Conservation (phyloP, 139 green algal genomes). For the Trebouxia sp. region DNA sequence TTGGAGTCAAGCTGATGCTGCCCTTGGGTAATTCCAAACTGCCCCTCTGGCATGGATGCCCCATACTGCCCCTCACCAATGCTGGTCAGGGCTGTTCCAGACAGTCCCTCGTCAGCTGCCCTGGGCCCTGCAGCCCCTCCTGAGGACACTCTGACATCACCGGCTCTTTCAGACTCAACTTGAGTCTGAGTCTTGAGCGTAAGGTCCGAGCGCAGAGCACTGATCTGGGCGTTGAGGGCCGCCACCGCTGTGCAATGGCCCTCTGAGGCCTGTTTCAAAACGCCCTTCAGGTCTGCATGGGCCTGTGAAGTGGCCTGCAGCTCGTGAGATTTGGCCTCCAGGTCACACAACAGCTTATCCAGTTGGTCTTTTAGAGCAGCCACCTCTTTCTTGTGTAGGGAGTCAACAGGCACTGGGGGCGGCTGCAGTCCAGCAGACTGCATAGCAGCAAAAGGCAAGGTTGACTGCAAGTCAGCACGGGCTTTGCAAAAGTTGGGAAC, state of each 20-base stretch:
- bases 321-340: slow-evolving; percentile 3
- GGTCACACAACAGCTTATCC: background rate
- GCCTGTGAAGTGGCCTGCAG: background rate
- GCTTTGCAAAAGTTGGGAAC: no score
- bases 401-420: background rate
- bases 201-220: background rate
- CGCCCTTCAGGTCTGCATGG: background rate
- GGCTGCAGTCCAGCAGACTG: background rate
- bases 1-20: no score
- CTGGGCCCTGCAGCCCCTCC: no score
- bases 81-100: slow-evolving; percentile 1
- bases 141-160: no score
- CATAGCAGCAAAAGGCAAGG: no score
- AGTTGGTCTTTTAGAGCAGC: background rate
- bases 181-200: background rate
- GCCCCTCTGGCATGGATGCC: no score
- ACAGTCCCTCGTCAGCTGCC: background rate
- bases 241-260: background rate
- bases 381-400: slow-evolving; percentile 4
- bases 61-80: no score
- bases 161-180: background rate
- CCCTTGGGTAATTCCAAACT: no score
- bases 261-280: background rate
- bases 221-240: background rate
- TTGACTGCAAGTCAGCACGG: no score